Evolutionary conservation across 495 filamentous ascomycete genomes (phyloP).

Genomic region (Penicillium mononematosum): DNA sequence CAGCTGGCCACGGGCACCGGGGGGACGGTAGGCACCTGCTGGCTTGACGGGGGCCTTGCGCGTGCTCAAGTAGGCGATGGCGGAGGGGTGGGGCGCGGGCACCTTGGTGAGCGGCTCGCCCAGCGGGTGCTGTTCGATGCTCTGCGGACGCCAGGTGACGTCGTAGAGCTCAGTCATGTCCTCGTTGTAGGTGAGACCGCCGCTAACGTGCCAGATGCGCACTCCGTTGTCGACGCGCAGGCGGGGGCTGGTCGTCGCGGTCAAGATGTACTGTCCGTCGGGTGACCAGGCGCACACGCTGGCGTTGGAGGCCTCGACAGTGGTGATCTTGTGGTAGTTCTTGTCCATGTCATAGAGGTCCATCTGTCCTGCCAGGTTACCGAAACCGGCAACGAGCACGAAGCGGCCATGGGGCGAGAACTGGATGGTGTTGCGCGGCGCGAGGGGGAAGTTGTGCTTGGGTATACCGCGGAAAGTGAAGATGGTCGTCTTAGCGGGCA

Average conservation of each 20-base stretch:
- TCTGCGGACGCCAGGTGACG: conserved; percentile 83
- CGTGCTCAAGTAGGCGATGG: conserved; percentile 75
- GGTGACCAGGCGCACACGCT: conserved; percentile 96
- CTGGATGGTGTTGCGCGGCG: conserved; percentile 87
- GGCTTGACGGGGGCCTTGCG: conserved; percentile 92
- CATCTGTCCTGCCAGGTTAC: conserved; percentile 95
- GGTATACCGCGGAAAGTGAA: conserved; percentile 85
- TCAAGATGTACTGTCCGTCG: conserved; percentile 91
- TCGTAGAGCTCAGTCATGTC: conserved; percentile 94
- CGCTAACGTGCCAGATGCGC: conserved; percentile 90
- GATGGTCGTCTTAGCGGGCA: conserved; percentile 95
- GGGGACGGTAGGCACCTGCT: conserved; percentile 91
- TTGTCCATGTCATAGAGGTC: conserved; percentile 95
- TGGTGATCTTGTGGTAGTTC: conserved; percentile 84
- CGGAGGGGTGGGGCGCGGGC: conserved; percentile 81
- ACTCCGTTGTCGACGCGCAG: conserved; percentile 95
- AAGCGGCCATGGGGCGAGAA: conserved; percentile 95
- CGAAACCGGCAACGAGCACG: conserved; percentile 91
- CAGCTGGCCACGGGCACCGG: conserved; percentile 84
- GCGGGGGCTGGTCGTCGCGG: conserved; percentile 91
- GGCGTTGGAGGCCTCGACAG: conserved; percentile 92
- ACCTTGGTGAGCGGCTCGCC: conserved; percentile 74
- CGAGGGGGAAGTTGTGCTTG: conserved; percentile 77
- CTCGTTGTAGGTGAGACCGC: conserved; percentile 88
- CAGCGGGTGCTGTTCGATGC: conserved; percentile 55